Conservation (phyloP, 78 protist genomes). For the Emiliania huxleyi region DNA sequence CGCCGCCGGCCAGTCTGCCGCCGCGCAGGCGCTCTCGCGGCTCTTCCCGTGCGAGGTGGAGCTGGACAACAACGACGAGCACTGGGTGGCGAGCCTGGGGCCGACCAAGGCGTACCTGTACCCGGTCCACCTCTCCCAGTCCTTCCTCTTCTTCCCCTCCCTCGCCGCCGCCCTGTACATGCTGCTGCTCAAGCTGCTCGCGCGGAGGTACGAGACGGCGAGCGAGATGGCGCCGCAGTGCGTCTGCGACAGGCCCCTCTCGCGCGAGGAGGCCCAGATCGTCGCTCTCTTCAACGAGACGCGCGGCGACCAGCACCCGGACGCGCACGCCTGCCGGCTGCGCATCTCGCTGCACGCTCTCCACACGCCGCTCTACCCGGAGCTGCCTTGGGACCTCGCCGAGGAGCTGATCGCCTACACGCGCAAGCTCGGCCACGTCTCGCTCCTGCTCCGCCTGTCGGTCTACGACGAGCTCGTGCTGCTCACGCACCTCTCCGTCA, state of each 20-base stretch:
- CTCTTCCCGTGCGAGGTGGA: background rate
- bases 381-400: constrained; percentile 32
- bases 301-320: constrained; percentile 40
- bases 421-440: constrained; percentile 17
- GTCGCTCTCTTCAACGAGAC: background rate
- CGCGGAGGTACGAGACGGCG: background rate
- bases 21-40: background rate
- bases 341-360: constrained; percentile 35
- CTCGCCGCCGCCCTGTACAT: background rate
- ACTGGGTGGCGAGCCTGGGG: background rate
- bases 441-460: constrained; percentile 44
- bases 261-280: background rate
- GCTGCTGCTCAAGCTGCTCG: background rate
- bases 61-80: background rate
- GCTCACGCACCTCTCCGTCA: background rate
- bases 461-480: constrained; percentile 43
- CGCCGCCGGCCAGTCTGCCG: background rate
- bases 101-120: background rate
- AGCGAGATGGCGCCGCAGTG: background rate
- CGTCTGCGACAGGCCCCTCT: background rate
- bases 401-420: constrained; percentile 24
- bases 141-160: background rate
- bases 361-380: background rate
- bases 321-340: constrained; percentile 58
- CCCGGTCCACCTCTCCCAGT: background rate